phyloP scores from a whole-genome alignment of 139 green algal species.

The Chlorella sorokiniana region DNA sequence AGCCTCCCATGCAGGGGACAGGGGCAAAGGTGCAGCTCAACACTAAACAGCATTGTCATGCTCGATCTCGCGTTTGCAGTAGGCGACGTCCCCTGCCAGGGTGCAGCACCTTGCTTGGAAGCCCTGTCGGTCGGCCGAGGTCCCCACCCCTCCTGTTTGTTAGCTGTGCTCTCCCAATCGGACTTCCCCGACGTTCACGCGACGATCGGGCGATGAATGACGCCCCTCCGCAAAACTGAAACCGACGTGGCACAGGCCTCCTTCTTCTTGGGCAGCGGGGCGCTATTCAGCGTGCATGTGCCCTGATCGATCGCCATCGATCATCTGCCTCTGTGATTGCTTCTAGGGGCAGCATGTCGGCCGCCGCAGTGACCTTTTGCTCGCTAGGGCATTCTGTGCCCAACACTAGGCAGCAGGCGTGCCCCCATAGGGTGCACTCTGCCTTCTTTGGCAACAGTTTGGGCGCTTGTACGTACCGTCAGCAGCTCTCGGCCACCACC shows the following conservation, averaged over 20 bases:
- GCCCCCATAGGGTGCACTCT: not conserved
- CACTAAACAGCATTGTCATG: too few species aligned
- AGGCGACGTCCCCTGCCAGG: too few species aligned
- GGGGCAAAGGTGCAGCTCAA: too few species aligned
- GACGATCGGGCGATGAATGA: too few species aligned
- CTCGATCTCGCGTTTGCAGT: too few species aligned
- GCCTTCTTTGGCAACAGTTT: constrained; percentile 14
- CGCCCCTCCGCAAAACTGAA: too few species aligned
- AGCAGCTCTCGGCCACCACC: not conserved
- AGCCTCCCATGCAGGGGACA: not conserved
- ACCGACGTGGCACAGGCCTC: not conserved
- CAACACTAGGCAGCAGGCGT: not conserved
- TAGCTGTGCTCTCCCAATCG: too few species aligned
- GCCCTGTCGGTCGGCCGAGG: too few species aligned
- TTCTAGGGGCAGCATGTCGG: not conserved
- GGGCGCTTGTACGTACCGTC: constrained; percentile 1
- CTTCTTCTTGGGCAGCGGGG: not conserved
- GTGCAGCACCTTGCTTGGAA: too few species aligned
- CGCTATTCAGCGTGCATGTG: too few species aligned
- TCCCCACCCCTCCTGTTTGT: too few species aligned
- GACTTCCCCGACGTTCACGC: too few species aligned
- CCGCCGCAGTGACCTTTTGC: not conserved
- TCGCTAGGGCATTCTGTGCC: constrained; percentile 2
- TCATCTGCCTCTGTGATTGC: not conserved
- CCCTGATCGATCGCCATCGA: not conserved